Conservation (phyloP, 108 stramenopile species). For the Epithemia pelagica region DNA sequence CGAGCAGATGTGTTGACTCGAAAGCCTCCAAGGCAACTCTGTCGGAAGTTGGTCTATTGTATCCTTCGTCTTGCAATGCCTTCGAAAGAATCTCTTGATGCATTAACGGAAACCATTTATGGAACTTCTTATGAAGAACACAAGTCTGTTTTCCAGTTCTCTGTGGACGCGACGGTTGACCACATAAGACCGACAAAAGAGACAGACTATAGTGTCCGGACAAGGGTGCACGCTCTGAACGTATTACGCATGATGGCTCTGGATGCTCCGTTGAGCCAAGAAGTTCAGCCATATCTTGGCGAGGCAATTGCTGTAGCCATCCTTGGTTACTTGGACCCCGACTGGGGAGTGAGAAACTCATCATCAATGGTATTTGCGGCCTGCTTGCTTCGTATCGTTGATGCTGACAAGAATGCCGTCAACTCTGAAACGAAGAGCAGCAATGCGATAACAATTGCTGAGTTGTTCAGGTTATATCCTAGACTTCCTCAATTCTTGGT, state of each 20-base stretch:
- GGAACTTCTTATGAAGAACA: not conserved
- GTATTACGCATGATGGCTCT: conserved; percentile 48
- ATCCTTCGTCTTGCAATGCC: conserved; percentile 39
- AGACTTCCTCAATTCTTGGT: conserved; percentile 26
- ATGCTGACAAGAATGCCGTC: conserved; percentile 56
- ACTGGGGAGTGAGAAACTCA: conserved; percentile 60
- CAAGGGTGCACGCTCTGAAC: conserved; percentile 60
- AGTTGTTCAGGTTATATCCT: conserved; percentile 47
- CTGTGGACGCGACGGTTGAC: too few species aligned
- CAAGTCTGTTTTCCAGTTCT: not conserved
- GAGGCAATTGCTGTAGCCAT: conserved; percentile 34
- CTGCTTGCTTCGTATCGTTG: conserved; percentile 48
- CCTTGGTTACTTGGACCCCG: conserved; percentile 44
- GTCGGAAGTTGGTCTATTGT: conserved; percentile 16
- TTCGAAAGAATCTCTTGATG: conserved; percentile 14
- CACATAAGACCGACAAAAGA: too few species aligned
- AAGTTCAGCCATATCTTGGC: conserved; percentile 30
- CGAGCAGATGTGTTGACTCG: conserved; percentile 30
- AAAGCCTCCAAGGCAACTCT: conserved; percentile 10
- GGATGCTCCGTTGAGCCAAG: conserved; percentile 43
- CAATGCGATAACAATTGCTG: conserved; percentile 41
- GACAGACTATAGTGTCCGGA: conserved; percentile 12
- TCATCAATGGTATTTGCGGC: conserved; percentile 68
- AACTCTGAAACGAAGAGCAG: conserved; percentile 32
- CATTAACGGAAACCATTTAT: not conserved